Evolutionary conservation across 768 basidiomycete species (phyloP), one percentile per base, ranked within the genome.

Genomic region (Auriscalpium orientale): DNA sequence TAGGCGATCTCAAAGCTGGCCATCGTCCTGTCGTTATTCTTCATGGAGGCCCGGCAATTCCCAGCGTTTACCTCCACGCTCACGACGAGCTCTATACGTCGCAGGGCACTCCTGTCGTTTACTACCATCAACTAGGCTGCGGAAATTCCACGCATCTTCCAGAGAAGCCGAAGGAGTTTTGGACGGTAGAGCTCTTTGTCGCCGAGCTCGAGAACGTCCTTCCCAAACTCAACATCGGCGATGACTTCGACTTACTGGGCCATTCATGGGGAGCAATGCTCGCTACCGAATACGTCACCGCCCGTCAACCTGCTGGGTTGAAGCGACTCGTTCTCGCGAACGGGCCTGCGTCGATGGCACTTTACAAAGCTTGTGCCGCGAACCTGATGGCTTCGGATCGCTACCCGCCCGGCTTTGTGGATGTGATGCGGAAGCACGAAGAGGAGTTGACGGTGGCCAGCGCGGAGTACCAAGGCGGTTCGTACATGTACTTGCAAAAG

Each of bases 231-330:
- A 71, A 67, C 0, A 73, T 82, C 56, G 45, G 64, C 9, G 60
- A 65, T 6, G 58, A 64, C n/a, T 83, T 74, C 62, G 71, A 76
- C 58, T 62, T 83, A 1, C 58, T 75, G 1, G 83, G 83, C 0
- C 82, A 83, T 49, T 81, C 79, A 5, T 82, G 81, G 81, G 83
- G 82, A 12, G 80, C 76, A 1, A 80, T 80, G 68, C 69, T 83
- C 9, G 79, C 69, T 0, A 58, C 68, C 6, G 71, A 76, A 40
- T 78, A 74, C 49, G 76, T 62, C 8, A 66, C 71, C 38, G 60
- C 67, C 15, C 68, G 68, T 9, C 74, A 72, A 20, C 80, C 81
- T 28, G 60, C 54, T 49, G 81, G 82, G 0, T 56, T 83, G 45
- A 70, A 72, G 58, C 73, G 70, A 48, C 71, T 82, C 46, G 59